Evolutionary conservation across 1,284 basidiomycete species (phyloP).

Genomic region (Malassezia sp.): DNA sequence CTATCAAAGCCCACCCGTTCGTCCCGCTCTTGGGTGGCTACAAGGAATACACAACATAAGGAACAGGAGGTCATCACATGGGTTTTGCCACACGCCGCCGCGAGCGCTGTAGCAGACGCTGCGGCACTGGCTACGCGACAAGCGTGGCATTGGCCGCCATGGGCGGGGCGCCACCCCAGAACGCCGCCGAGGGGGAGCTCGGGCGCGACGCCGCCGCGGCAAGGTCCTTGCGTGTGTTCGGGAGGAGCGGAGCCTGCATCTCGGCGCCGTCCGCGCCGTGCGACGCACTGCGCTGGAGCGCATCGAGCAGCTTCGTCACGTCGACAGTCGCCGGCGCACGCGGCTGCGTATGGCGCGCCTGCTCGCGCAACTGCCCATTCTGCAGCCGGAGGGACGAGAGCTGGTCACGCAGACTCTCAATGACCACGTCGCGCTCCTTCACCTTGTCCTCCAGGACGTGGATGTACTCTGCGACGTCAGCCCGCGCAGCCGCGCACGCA

Average conservation of each 20-base stretch:
- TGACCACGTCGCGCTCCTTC: conserved; percentile 76
- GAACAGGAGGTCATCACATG: no score
- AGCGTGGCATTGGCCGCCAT: not conserved
- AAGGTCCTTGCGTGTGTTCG: conserved; percentile 13
- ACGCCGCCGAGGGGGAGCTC: not conserved
- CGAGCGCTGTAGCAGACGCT: no score
- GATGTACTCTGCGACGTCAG: no score
- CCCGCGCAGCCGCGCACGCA: no score
- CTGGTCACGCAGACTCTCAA: conserved; percentile 75
- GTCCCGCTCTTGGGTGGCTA: no score
- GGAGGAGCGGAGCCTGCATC: not conserved
- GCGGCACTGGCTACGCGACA: conserved; percentile 8
- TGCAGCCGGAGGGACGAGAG: conserved; percentile 66
- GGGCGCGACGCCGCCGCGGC: conserved; percentile 1
- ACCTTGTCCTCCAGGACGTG: conserved; percentile 84
- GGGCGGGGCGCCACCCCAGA: conserved; percentile 5
- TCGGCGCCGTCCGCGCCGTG: not conserved
- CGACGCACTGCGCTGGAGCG: conserved; percentile 63
- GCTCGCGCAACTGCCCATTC: conserved; percentile 61
- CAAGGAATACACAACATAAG: not conserved
- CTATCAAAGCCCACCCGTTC: no score
- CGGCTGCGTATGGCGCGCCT: conserved; percentile 51
- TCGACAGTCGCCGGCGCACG: conserved; percentile 52
- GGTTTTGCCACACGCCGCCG: no score
- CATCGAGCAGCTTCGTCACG: conserved; percentile 50